phyloP scores from a whole-genome alignment of 2,329 filamentous ascomycete species.

The Raffaelea ambrosiae region DNA sequence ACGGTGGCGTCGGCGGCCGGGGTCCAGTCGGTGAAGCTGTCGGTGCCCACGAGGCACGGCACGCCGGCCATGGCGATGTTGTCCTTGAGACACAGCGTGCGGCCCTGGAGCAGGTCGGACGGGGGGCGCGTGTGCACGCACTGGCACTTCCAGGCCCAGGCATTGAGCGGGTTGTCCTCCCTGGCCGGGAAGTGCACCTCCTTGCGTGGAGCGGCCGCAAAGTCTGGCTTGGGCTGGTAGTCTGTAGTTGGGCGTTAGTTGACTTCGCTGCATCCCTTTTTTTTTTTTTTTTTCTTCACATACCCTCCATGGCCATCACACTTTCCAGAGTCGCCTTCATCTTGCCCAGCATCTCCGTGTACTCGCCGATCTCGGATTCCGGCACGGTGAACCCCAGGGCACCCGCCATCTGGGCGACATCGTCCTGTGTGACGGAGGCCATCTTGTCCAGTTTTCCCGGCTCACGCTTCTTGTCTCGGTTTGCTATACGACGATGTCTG shows the following conservation, averaged over 20 bases:
- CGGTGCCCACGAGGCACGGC: constrained; percentile 33
- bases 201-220: constrained; percentile 5
- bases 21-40: constrained; percentile 27
- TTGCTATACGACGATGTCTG: too few relatives aligned
- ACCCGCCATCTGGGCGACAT: constrained; percentile 15
- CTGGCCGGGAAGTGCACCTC: constrained; percentile 23
- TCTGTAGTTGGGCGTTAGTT: constrained; percentile 11
- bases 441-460: too few relatives aligned
- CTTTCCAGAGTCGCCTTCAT: constrained; percentile 8
- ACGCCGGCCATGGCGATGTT: constrained; percentile 36
- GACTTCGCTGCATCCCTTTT: not conserved
- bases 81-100: constrained; percentile 37
- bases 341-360: constrained; percentile 15
- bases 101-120: constrained; percentile 24
- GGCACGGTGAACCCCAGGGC: constrained; percentile 20
- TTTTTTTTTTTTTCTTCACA: not conserved
- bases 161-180: constrained; percentile 26
- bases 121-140: constrained; percentile 21
- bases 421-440: constrained; percentile 8
- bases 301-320: constrained; percentile 12
- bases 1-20: constrained; percentile 34
- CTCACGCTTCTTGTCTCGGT: too few relatives aligned
- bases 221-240: constrained; percentile 22
- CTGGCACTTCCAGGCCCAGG: constrained; percentile 33
- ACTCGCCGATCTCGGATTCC: constrained; percentile 19